These are phyloP conservation scores for Nadsonia commutata DNA, from an alignment of 1,139 yeast species.

Conservation along the genomic window DNA sequence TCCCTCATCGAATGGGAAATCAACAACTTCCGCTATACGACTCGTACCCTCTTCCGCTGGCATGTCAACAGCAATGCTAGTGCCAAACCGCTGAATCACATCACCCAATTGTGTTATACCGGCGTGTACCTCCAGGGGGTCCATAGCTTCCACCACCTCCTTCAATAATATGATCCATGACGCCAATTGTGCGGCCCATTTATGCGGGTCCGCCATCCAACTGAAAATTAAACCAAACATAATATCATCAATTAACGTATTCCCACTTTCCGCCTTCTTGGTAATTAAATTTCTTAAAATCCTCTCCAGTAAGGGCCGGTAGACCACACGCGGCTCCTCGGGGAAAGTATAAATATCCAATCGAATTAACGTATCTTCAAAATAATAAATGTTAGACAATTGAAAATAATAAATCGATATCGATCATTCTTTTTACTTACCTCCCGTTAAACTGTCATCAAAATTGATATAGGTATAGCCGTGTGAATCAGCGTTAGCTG, in stretches of 20 bases:
- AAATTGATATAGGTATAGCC: constrained; percentile 25
- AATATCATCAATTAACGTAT: not conserved
- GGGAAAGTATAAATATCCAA: constrained; percentile 2
- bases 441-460: constrained; percentile 21
- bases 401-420: constrained; percentile 17
- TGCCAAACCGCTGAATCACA: not conserved
- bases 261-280: not conserved
- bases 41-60: too few relatives aligned
- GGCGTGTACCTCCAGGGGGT: not conserved
- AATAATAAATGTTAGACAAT: constrained; percentile 11
- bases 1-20: constrained; percentile 16
- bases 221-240: not conserved
- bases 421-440: constrained; percentile 15
- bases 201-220: not conserved
- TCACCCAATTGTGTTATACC: not conserved
- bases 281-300: not conserved
- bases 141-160: not conserved
- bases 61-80: too few relatives aligned
- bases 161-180: not conserved
- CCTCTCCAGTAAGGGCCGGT: constrained; percentile 6
- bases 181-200: not conserved
- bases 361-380: constrained; percentile 9
- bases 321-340: not conserved
- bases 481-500: constrained; percentile 19
- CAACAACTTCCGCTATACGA: not conserved